phyloP scores from a whole-genome alignment of 805 yeast species.

The Yarrowia hollandica region DNA sequence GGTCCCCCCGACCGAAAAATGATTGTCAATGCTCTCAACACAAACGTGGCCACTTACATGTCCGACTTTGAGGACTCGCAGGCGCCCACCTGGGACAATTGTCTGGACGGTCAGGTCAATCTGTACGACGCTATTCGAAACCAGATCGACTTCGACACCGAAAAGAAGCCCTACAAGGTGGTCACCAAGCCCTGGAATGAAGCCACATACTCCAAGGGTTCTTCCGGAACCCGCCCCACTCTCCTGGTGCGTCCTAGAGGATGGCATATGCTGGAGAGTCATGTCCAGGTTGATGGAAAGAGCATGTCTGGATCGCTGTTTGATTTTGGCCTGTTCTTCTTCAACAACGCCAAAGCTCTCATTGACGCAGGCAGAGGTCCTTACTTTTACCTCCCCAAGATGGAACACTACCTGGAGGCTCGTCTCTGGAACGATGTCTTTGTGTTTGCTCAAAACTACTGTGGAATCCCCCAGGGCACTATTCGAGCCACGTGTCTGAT shows the following conservation, averaged over 20 bases:
- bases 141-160: conserved; percentile 46
- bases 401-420: conserved; percentile 74
- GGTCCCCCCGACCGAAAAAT: conserved; percentile 73
- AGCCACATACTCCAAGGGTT: conserved; percentile 32
- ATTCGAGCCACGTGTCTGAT: conserved; percentile 68
- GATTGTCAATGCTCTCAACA: conserved; percentile 70
- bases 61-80: conserved; percentile 71
- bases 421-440: conserved; percentile 71
- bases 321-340: conserved; percentile 68
- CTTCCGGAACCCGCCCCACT: conserved; percentile 50
- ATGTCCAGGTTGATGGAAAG: conserved; percentile 62
- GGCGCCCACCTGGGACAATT: conserved; percentile 67
- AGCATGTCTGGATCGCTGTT: conserved; percentile 63
- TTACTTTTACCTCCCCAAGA: conserved; percentile 70
- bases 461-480: conserved; percentile 61
- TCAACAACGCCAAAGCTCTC: conserved; percentile 61
- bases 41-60: conserved; percentile 69
- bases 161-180: conserved; percentile 49
- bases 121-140: conserved; percentile 65
- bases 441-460: conserved; percentile 58
- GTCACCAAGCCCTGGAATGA: conserved; percentile 45
- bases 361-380: conserved; percentile 61
- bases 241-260: conserved; percentile 58
- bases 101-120: conserved; percentile 66
- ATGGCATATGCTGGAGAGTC: conserved; percentile 69